Evolutionary conservation across 345 rosid species (phyloP), one percentile per base, ranked within the genome.

Genomic region (Aegle marmelos): DNA sequence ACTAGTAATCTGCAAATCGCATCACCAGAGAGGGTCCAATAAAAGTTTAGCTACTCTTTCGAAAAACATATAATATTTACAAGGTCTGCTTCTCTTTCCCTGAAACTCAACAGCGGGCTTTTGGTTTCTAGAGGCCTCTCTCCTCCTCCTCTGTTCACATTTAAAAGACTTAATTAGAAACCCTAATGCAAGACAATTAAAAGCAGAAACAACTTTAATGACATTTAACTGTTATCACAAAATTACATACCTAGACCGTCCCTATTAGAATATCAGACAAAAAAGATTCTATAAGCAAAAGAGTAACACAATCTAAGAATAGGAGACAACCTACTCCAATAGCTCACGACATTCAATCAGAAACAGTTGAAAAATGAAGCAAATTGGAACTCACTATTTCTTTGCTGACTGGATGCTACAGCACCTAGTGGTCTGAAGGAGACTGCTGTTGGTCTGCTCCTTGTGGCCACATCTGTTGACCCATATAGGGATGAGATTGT

Each of bases 371-470:
- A 22, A 61, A 39, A 34, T 64, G 37, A 73, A 39, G 57, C 33
- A 68, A 57, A 65, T 33, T 39, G 13, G 45, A 69, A 28, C 86
- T 79, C 70, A 80, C 82, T 45, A 36, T 56, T 71, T 16, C 31
- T 76, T 16, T 19, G 78, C 70, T 41, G 36, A 76, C 63, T 78
- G 31, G 80, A 73, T 50, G 45, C 36, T 72, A 73, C 59, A 69
- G 77, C 50, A 31, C 66, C 79, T 86, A 85, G 71, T 86, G 90
- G 70, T 89, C 90, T 8, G 93, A 87, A 39, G 98, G 79, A 63
- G 93, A 85, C 28, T 90, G 96, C 74, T 91, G 93, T 82, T 92
- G 95, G 78, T 95, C 96, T 53, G 89, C 82, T 63, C 85, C 91
- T 61, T 85, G 93, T 25, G 91, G 92, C 93, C 96, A 89, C 90